Evolutionary conservation across 768 basidiomycete species (phyloP), one percentile per base, ranked within the genome.

Genomic region (Russula sp.): DNA sequence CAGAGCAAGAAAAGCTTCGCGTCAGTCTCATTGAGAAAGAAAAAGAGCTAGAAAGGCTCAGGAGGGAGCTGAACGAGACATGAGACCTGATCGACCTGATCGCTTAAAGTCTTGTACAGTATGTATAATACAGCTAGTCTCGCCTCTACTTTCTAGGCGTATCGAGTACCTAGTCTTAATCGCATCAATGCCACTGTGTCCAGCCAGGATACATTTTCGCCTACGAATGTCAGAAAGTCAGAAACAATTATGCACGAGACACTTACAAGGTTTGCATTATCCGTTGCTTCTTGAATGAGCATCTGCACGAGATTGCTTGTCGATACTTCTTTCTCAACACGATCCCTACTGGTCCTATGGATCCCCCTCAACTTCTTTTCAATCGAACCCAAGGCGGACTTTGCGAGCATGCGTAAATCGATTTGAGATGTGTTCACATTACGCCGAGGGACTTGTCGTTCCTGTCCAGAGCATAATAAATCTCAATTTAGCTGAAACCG

Each of bases 121-220:
- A 26, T 63, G 49, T 59, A 67, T 58, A 61, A 24, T 51, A 57
- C 50, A 40, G 20, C 11, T 56, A 22, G 28, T 32, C 26, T 62
- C 36, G 51, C 13, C 22, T 36, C 32, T 24, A 18, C 22, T 24
- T 22, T 56, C 36, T 40, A 49, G 20, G 52, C 24, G 48, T 36
- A 42, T 34, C 30, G 32, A 42, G 4, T 22, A 32, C 55, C 50
- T 18, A 57, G n/a, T 50, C 8, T 24, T 51, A 11, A 30, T 9
- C 22, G 7, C 22, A 26, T 73, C 61, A 93, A 73, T 89, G 81
- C 87, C 89, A 91, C n/a, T 89, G 77, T 30, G 86, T 87, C 91
- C 93, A 96, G 14, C 89, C 94, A 48, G 86, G 83, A 76, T 96
- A 97, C 95, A 97, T 97, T 72, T 83, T 86, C 14, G 82, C 82